phyloP scores from a whole-genome alignment of 768 basidiomycete genomes.

The Calocybe gangraenosa region DNA sequence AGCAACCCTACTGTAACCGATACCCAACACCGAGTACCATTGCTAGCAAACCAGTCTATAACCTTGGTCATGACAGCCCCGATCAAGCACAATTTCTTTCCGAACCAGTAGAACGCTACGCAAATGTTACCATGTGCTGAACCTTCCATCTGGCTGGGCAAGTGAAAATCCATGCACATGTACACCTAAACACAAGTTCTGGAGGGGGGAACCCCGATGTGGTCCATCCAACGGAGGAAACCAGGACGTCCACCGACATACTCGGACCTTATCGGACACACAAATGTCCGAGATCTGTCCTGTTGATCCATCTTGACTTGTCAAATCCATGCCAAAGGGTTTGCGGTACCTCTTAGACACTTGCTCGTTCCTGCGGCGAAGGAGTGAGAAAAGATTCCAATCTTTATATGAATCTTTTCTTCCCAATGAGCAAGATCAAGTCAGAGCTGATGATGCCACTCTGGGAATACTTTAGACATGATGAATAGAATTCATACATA shows the following conservation, averaged over 20 bases:
- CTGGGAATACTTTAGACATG: not conserved
- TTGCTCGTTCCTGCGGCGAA: not conserved
- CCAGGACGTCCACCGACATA: not conserved
- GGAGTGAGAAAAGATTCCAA: constrained; percentile 1
- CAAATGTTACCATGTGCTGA: too few relatives aligned
- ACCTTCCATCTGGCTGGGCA: too few relatives aligned
- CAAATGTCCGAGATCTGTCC: constrained; percentile 5
- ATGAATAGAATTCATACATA: constrained; percentile 3
- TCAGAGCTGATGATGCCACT: not conserved
- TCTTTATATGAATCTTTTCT: not conserved
- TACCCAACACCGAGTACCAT: too few relatives aligned
- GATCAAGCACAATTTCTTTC: too few relatives aligned
- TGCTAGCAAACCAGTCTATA: too few relatives aligned
- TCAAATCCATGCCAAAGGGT: constrained; percentile 2
- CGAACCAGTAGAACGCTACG: too few relatives aligned
- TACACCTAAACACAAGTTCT: too few relatives aligned
- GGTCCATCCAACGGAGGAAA: not conserved
- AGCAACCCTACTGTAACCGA: too few relatives aligned
- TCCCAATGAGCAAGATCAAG: not conserved
- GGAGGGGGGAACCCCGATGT: too few relatives aligned
- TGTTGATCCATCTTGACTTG: not conserved
- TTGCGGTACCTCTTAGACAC: too few relatives aligned
- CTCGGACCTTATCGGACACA: not conserved
- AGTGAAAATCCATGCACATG: too few relatives aligned
- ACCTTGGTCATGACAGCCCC: too few relatives aligned